Percentiles rank a stretch among this genome's conserved stretches.
Evolutionary conservation across 768 basidiomycete genomes (phyloP).

Genomic region (Suillus variegatus): DNA sequence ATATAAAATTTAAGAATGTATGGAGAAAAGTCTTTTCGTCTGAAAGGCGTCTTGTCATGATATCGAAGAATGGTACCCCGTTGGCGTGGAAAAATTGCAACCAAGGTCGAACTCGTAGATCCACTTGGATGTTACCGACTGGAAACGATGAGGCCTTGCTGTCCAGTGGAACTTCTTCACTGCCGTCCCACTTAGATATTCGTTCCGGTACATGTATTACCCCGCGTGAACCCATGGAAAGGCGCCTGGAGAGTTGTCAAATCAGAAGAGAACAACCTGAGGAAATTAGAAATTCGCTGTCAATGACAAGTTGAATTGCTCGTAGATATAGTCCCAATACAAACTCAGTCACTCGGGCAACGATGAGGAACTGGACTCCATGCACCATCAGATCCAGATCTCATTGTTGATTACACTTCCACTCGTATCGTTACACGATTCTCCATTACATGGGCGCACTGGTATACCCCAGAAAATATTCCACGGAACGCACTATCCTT

Average conservation of each 20-base stretch:
- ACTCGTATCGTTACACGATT: neutral
- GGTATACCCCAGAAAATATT: neutral
- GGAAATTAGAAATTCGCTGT: neutral
- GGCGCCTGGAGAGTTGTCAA: neutral
- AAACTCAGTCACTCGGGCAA: neutral
- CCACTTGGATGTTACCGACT: neutral
- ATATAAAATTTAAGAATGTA: neutral
- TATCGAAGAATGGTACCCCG: neutral
- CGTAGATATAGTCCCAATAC: neutral
- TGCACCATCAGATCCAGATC: too few species aligned
- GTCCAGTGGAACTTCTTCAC: neutral
- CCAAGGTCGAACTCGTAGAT: neutral
- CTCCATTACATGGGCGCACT: neutral
- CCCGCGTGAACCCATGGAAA: constrained; percentile 6
- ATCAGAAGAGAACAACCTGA: neutral
- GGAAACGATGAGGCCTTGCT: neutral
- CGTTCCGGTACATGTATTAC: neutral
- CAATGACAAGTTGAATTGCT: neutral
- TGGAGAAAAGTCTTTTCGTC: neutral
- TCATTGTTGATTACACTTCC: too few species aligned
- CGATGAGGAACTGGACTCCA: too few species aligned
- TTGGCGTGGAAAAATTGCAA: neutral
- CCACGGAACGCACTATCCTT: neutral
- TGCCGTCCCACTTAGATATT: neutral
- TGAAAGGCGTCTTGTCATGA: neutral